phyloP scores from a whole-genome alignment of 768 basidiomycete genomes.

The Collybia sp. region DNA sequence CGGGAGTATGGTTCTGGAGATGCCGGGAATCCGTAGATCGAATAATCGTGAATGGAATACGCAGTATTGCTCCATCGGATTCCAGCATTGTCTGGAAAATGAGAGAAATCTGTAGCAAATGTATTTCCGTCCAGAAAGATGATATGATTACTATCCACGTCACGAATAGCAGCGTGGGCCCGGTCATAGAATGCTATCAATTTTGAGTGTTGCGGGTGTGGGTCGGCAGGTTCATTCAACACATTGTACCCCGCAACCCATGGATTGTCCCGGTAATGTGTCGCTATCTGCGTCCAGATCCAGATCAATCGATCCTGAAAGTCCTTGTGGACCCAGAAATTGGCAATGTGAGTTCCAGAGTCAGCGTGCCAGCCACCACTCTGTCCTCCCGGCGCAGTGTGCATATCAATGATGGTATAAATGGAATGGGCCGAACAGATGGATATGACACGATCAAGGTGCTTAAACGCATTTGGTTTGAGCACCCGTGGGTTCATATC shows the following conservation, averaged over 20 bases:
- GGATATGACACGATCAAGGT: conserved; percentile 75
- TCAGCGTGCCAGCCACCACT: conserved; percentile 83
- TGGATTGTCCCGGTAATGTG: conserved; percentile 67
- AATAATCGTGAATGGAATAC: conserved; percentile 75
- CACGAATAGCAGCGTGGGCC: conserved; percentile 63
- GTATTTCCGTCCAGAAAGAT: conserved; percentile 81
- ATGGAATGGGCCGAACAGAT: conserved; percentile 68
- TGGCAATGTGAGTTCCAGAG: conserved; percentile 61
- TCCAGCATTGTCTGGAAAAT: conserved; percentile 53
- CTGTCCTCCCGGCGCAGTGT: conserved; percentile 71
- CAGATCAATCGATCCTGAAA: conserved; percentile 72
- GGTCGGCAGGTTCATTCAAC: conserved; percentile 74
- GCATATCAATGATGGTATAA: conserved; percentile 77
- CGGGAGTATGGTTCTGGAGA: conserved; percentile 48
- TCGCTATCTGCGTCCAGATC: conserved; percentile 72
- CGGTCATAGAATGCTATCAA: conserved; percentile 62
- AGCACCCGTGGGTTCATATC: conserved; percentile 81
- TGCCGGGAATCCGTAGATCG: conserved; percentile 60
- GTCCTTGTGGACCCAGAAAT: conserved; percentile 79
- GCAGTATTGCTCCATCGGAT: conserved; percentile 61
- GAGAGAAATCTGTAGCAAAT: conserved; percentile 69
- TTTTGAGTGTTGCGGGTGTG: conserved; percentile 44
- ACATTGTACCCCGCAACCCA: conserved; percentile 88
- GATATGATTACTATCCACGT: conserved; percentile 60
- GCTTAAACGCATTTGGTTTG: conserved; percentile 70